Evolutionary conservation across 441 rosid genomes (phyloP), one percentile per base, ranked within the genome.

Genomic region (Kokia cookei): DNA sequence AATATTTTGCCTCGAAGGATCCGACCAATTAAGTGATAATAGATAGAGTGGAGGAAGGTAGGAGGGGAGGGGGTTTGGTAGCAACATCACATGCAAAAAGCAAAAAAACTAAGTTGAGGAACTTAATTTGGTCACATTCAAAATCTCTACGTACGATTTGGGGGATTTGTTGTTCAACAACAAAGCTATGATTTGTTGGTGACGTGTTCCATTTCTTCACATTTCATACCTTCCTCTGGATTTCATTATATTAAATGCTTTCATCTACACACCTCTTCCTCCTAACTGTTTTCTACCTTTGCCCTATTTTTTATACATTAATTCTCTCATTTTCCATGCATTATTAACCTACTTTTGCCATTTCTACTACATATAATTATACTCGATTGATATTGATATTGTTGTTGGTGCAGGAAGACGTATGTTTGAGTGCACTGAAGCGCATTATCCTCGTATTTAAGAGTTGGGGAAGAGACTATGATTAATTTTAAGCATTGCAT

Each of bases 61-160:
- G 0, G 22, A 0, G 22, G 22, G 22, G 22, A 0, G 22, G n/a
- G 10, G 42, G 70, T 0, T 69, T 7, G 87, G 85, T 78, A 78
- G 77, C 77, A 74, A 58, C 32, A 43, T 82, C 86, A 86, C 84
- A 82, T 79, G 87, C 73, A 72, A 75, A 40, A 42, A 26, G 64
- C 14, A 15, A 6, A 5, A 3, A 3, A 61, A 22, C 26, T 55
- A 55, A 55, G 61, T 55, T 8, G 65, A 32, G 14, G 43, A 61
- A 32, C 17, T 65, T 37, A 62, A 17, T 63, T 63, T n/a, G 68
- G 17, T 63, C 68, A 63, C 64, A 32, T 14, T 27, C 68, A 55
- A 63, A 63, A 63, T 63, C 68, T 63, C 15, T 63, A 9, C 22
- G 3, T n/a, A 7, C 19, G 65, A 60, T 63, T 60, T 61, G 43